A percentile compares a stretch with the other conserved stretches of the same genome.
phyloP scores from a whole-genome alignment of 1,139 yeast genomes.

The Candida buenavistaensis region DNA sequence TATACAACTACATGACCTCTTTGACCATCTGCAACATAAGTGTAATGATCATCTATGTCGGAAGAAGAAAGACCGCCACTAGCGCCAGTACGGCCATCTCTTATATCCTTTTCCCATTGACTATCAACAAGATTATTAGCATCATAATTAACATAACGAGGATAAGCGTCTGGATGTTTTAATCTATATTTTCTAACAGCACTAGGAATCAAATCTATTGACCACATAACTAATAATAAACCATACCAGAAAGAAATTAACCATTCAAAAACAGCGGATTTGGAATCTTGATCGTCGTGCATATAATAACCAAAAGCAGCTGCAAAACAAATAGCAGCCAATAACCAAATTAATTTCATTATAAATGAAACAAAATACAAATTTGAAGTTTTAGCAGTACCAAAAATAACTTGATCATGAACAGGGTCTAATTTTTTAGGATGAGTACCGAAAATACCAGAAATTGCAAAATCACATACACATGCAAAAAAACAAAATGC shows the following conservation, averaged over 20 bases:
- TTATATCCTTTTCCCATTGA: constrained; percentile 12
- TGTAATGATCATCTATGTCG: constrained; percentile 7
- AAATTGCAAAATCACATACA: constrained; percentile 58
- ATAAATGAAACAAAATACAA: constrained; percentile 51
- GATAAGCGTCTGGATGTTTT: constrained; percentile 23
- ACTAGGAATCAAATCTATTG: constrained; percentile 71
- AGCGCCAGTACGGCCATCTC: neutral
- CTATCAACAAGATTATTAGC: constrained; percentile 3
- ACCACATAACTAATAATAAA: constrained; percentile 59
- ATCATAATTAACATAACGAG: constrained; percentile 4
- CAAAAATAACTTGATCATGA: constrained; percentile 43
- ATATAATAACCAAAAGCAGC: constrained; percentile 60
- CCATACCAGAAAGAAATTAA: constrained; percentile 81
- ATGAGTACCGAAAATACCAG: constrained; percentile 60
- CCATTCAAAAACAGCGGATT: constrained; percentile 79
- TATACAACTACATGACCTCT: too few species aligned
- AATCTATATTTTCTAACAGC: constrained; percentile 36
- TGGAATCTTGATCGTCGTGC: constrained; percentile 34
- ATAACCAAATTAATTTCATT: constrained; percentile 64
- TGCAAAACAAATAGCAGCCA: constrained; percentile 69
- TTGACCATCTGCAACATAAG: too few species aligned
- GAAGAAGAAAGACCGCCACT: neutral
- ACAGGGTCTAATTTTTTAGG: constrained; percentile 41
- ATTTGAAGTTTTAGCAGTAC: constrained; percentile 36
- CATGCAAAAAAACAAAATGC: constrained; percentile 68